These are phyloP conservation scores for Eucalyptus camaldulensis DNA, from an alignment of 345 rosid genomes.

Conservation along the genomic window DNA sequence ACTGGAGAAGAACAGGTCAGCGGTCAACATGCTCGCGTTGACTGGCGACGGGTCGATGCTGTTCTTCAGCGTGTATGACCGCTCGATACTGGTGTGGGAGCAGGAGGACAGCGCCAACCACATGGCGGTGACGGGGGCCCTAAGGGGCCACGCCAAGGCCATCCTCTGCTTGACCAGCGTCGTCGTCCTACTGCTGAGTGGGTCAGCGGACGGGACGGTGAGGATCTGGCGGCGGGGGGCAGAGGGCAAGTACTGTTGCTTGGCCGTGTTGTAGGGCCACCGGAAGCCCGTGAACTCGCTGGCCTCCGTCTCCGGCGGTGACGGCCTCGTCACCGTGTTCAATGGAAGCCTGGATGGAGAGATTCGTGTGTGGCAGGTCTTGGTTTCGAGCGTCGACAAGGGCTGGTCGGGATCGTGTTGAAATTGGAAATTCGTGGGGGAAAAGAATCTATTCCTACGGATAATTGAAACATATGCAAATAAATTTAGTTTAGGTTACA, in stretches of 20 bases:
- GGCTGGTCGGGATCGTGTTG: not conserved
- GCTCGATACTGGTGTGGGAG: constrained; percentile 91
- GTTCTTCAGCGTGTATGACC: constrained; percentile 85
- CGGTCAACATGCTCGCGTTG: constrained; percentile 69
- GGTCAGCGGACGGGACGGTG: constrained; percentile 76
- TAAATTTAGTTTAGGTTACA: not conserved
- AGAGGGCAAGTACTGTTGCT: constrained; percentile 42
- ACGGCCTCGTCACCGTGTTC: constrained; percentile 32
- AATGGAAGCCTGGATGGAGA: constrained; percentile 85
- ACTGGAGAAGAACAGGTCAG: constrained; percentile 73
- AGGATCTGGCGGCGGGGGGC: constrained; percentile 63
- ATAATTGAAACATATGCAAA: not conserved
- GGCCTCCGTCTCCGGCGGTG: constrained; percentile 29
- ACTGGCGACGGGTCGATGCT: constrained; percentile 60
- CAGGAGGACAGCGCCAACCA: constrained; percentile 61
- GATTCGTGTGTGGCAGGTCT: constrained; percentile 39
- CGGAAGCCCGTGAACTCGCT: constrained; percentile 65
- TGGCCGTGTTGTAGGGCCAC: constrained; percentile 62
- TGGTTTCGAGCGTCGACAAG: not conserved
- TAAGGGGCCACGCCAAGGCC: constrained; percentile 79
- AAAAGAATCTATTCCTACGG: not conserved
- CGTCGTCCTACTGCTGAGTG: constrained; percentile 48
- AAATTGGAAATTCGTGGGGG: not conserved
- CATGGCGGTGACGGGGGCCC: constrained; percentile 67
- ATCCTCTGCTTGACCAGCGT: constrained; percentile 49